A percentile compares a stretch with the other conserved stretches of the same genome.
These are phyloP conservation scores for Byssoonygena ceratinophila DNA, from an alignment of 2,329 filamentous ascomycete genomes.

Conservation along the genomic window DNA sequence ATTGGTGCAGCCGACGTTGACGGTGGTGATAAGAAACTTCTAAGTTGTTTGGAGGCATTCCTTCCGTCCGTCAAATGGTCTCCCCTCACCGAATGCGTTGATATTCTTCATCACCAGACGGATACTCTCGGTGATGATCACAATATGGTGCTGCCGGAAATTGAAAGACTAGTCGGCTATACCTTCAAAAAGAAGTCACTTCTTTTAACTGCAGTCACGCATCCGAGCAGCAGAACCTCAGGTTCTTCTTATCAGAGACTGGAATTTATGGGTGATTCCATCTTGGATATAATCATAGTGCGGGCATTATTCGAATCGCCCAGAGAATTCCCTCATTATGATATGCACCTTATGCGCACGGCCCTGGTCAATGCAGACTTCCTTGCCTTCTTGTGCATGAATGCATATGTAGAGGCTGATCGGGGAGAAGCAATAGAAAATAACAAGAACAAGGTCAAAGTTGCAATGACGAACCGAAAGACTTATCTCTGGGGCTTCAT, in stretches of 20 bases:
- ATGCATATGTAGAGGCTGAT: slow-evolving; percentile 26
- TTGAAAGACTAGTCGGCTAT: slow-evolving; percentile 62
- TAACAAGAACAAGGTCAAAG: slow-evolving; percentile 15
- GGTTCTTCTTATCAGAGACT: slow-evolving; percentile 58
- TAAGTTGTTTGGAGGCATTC: slow-evolving; percentile 56
- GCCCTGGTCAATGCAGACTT: slow-evolving; percentile 72
- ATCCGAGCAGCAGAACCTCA: slow-evolving; percentile 51
- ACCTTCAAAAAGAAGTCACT: slow-evolving; percentile 57
- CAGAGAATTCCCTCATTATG: slow-evolving; percentile 39
- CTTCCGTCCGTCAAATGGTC: slow-evolving; percentile 51
- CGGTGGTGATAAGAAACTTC: slow-evolving; percentile 54
- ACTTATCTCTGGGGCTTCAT: slow-evolving; percentile 60
- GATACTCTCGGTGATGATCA: slow-evolving; percentile 31
- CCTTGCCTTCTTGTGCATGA: slow-evolving; percentile 64
- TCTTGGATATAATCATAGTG: slow-evolving; percentile 70
- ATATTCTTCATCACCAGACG: slow-evolving; percentile 38
- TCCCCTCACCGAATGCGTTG: slow-evolving; percentile 34
- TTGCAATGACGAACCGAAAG: slow-evolving; percentile 25
- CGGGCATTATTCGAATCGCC: slow-evolving; percentile 46
- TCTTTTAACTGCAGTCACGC: slow-evolving; percentile 70
- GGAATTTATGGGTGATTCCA: slow-evolving; percentile 77
- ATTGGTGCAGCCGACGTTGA: slow-evolving; percentile 65
- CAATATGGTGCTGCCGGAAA: slow-evolving; percentile 31
- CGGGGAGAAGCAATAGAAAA: slow-evolving; percentile 16
- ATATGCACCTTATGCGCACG: slow-evolving; percentile 68